Base-by-base conservation (phyloP, 2,329 filamentous ascomycete species). In the Aspergillus clavatus region DNA sequence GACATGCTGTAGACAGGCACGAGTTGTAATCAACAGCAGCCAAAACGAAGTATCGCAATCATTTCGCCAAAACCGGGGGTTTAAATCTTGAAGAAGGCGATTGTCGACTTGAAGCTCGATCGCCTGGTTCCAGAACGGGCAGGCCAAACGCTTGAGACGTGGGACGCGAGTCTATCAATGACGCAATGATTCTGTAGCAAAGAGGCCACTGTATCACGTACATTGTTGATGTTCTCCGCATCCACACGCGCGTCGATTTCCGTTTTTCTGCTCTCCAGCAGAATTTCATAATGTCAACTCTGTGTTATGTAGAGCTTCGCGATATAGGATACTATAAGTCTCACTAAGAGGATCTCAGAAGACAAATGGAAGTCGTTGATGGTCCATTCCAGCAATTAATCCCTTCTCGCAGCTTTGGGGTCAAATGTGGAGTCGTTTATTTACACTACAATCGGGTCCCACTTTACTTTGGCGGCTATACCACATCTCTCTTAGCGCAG, bases 91-190 rank as follows among this genome's bases (percentile, higher is more conserved):
- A n/a, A n/a, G n/a, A n/a, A n/a, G n/a, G n/a, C n/a, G 16, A n/a
- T 26, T 40, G n/a, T 39, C 26, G 41, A 42, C 45, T 43, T 24
- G 50, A 44, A 39, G 52, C 44, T 51, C 50, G 43, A 39, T 45
- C 46, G 51, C 41, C 36, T 44, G 29, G 47, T 45, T 45, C 48
- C 54, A 53, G 49, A 56, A 58, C 47, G 46, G 50, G 53, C 52
- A 55, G 44, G 42, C 46, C 42, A 42, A 52, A 48, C 29, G 19
- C 29, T n/a, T 43, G 48, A 59, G 59, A 56, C 56, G 58, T 58
- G 62, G 61, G 55, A 65, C 59, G 61, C 56, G 61, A 62, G 39
- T 45, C 51, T 44, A 51, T 55, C 44, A 52, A 61, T 65, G 59
- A 65, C 60, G 59, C 48, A 50, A 55, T 57, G 52, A 43, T 46